Evolutionary conservation across 805 yeast species (phyloP).

Genomic region (Zygotorulaspora chibaensis): DNA sequence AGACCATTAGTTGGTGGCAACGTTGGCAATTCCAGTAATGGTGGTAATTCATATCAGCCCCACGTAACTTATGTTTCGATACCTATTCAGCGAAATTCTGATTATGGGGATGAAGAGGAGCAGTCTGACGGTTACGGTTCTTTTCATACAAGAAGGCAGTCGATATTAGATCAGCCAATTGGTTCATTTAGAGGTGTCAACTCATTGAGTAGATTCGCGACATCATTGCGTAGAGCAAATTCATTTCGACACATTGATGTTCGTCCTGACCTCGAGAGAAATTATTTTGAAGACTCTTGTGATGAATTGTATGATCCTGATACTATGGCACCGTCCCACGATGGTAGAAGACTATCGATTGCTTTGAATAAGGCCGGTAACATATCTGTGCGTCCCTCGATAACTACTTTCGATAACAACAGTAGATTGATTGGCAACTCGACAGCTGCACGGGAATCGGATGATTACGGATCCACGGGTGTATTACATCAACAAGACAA

Average conservation of each 20-base stretch:
- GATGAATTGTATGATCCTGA: constrained; percentile 69
- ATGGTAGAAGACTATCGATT: constrained; percentile 62
- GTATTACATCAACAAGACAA: constrained; percentile 31
- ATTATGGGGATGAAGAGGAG: constrained; percentile 8
- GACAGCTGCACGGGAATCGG: constrained; percentile 33
- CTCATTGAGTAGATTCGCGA: constrained; percentile 73
- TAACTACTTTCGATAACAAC: constrained; percentile 21
- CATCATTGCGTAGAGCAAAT: constrained; percentile 75
- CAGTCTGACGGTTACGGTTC: constrained; percentile 7
- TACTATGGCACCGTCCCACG: constrained; percentile 57
- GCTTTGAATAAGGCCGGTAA: constrained; percentile 38
- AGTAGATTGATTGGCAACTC: constrained; percentile 15
- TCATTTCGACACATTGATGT: constrained; percentile 57
- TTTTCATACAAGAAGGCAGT: constrained; percentile 31
- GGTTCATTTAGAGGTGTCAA: constrained; percentile 63
- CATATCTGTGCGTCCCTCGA: constrained; percentile 25
- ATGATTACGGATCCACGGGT: constrained; percentile 41
- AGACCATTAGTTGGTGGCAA: constrained; percentile 9
- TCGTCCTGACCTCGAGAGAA: constrained; percentile 42
- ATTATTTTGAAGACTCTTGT: constrained; percentile 54
- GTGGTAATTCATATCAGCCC: constrained; percentile 7
- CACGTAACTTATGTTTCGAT: constrained; percentile 33
- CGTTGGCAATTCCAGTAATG: not conserved
- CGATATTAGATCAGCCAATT: constrained; percentile 43
- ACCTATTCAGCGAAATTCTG: constrained; percentile 26